These are phyloP conservation scores for Monilinia aucupariae DNA, from an alignment of 2,329 filamentous ascomycete species.

Conservation along the genomic window DNA sequence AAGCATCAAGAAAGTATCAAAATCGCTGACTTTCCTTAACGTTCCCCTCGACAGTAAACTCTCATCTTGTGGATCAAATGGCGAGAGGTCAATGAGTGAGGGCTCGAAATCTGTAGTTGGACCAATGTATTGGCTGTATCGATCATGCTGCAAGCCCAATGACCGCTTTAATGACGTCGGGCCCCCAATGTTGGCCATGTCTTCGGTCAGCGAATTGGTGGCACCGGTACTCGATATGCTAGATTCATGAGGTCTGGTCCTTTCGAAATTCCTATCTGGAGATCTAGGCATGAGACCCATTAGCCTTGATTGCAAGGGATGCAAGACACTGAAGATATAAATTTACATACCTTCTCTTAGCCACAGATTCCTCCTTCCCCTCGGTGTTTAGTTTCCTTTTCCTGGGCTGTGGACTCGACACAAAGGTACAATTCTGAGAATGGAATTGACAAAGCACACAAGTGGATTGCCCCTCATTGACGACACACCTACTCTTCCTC, in stretches of 20 bases:
- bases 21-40: conserved; percentile 68
- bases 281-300: conserved; percentile 42
- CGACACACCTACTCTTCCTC: conserved; percentile 70
- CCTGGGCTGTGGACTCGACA: conserved; percentile 68
- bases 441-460: conserved; percentile 75
- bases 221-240: conserved; percentile 57
- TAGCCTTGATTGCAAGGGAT: conserved; percentile 17
- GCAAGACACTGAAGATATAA: not conserved
- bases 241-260: conserved; percentile 49
- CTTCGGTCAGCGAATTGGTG: conserved; percentile 60
- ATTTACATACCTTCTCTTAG: conserved; percentile 60
- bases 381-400: conserved; percentile 69
- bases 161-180: conserved; percentile 62
- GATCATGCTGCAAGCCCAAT: conserved; percentile 69
- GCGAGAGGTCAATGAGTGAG: conserved; percentile 73
- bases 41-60: conserved; percentile 64
- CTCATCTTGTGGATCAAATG: conserved; percentile 77
- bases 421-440: conserved; percentile 73
- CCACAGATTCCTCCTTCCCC: conserved; percentile 50
- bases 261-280: conserved; percentile 50
- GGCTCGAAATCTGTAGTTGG: conserved; percentile 79
- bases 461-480: conserved; percentile 66
- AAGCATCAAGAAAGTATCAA: conserved; percentile 75
- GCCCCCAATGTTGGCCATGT: conserved; percentile 65
- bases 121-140: conserved; percentile 78